Evolutionary conservation across 1,284 basidiomycete species (phyloP), one percentile per base, ranked within the genome.

Genomic region (Meira nashicola): DNA sequence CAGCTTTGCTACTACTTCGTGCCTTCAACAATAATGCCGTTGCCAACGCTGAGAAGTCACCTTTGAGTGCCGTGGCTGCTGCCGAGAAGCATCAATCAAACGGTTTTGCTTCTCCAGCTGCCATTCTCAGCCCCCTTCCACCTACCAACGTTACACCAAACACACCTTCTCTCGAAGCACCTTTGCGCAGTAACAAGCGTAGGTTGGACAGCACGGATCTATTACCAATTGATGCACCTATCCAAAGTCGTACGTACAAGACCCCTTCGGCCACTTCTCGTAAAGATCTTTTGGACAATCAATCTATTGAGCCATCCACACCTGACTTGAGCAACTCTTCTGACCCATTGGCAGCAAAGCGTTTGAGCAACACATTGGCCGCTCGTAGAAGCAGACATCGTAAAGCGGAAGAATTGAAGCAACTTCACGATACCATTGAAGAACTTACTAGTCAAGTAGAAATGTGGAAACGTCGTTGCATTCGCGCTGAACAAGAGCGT

Each of bases 301-400:
- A 64, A 38, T 65, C 56, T 19, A 68, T 65, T 47, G 64, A 64
- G 58, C 63, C 62, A 10, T 67, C 66, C 10, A 66, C 64, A 49
- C 64, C 63, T 46, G 64, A 63, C 43, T 68, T 68, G 28, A 63
- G 67, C 62, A 23, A 48, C 46, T 4, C 28, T 33, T 33, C 28
- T 33, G 72, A 74, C 48, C 65, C 75, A 28, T 67, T 69, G 39
- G 63, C 66, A 23, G 69, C 72, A 54, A 78, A 78, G 69, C 73
- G 76, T 49, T 66, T 76, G n/a, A 66, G 62, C 53, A 78, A 78
- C 70, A 78, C 76, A 40, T 62, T 78, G 11, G 74, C 74, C 39
- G 76, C 76, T 12, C 67, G 76, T 43, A 68, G 74, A 21, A 70
- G 67, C 15, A 67, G 76, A 37, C 73, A 73, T 59, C 70, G 76